A percentile compares a stretch with the other conserved stretches of the same genome.
Evolutionary conservation across 495 filamentous ascomycete species (phyloP).

Genomic region (Penicillium subrubescens): DNA sequence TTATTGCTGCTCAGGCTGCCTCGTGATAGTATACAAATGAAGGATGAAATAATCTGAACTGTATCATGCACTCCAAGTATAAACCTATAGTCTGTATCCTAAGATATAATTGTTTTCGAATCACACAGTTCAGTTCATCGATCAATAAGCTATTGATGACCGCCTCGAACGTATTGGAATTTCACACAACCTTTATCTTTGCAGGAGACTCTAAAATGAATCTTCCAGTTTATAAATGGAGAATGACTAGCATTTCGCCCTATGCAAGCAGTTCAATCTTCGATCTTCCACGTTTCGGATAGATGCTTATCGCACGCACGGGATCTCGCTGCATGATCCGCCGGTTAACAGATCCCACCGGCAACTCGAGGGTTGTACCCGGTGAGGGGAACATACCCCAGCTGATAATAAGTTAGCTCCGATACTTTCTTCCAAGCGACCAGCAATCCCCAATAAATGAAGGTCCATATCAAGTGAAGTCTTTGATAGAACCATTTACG

Average conservation of each 20-base stretch:
- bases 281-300: not conserved
- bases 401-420: not conserved
- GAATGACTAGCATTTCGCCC: not conserved
- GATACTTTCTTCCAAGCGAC: not conserved
- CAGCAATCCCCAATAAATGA: not conserved
- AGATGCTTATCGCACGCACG: not conserved
- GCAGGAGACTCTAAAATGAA: not conserved
- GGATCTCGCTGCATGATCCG: not conserved
- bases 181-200: not conserved
- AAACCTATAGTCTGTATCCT: too few species aligned
- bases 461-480: not conserved
- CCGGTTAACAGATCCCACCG: not conserved
- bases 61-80: not conserved
- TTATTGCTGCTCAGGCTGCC: conserved; percentile 30
- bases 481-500: not conserved
- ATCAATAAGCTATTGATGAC: too few species aligned
- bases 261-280: not conserved
- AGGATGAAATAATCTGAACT: not conserved
- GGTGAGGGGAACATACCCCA: conserved; percentile 2
- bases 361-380: conserved; percentile 7
- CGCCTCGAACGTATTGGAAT: too few species aligned
- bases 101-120: too few species aligned
- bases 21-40: not conserved
- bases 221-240: not conserved
- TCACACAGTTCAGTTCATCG: too few species aligned